Conservation (phyloP, 2,329 filamentous ascomycete species). For the Penicillium sp. region DNA sequence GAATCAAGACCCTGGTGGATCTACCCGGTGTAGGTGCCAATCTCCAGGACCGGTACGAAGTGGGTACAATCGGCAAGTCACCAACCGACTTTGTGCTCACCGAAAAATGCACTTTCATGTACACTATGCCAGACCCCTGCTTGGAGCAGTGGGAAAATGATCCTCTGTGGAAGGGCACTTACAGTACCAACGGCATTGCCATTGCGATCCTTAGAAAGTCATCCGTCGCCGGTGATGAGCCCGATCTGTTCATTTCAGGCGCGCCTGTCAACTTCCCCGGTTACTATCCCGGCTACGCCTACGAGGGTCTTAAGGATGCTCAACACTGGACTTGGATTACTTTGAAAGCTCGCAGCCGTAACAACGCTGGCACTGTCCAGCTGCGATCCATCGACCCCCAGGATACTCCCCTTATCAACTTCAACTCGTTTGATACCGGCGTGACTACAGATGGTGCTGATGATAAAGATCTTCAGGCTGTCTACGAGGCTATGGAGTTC, state of each 20-base stretch:
- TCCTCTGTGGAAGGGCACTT: constrained; percentile 41
- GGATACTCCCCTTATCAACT: constrained; percentile 63
- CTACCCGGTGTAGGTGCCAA: constrained; percentile 63
- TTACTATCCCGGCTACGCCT: constrained; percentile 49
- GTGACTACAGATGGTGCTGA: constrained; percentile 39
- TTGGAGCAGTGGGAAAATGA: constrained; percentile 45
- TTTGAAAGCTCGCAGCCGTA: constrained; percentile 63
- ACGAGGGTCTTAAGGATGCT: constrained; percentile 40
- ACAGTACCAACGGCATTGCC: constrained; percentile 56
- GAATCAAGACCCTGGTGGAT: constrained; percentile 55
- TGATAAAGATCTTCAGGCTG: constrained; percentile 55
- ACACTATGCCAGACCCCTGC: constrained; percentile 40
- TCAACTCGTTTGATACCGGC: constrained; percentile 55
- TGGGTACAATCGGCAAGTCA: constrained; percentile 51
- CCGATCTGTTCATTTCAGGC: constrained; percentile 58
- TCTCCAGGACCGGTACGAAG: constrained; percentile 63
- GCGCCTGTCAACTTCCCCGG: constrained; percentile 57
- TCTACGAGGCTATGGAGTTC: constrained; percentile 59
- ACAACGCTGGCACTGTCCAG: constrained; percentile 62
- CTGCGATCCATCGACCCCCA: constrained; percentile 63
- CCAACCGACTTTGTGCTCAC: constrained; percentile 35
- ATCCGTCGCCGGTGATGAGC: constrained; percentile 46
- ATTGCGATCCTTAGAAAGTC: constrained; percentile 45
- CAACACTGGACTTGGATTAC: constrained; percentile 49
- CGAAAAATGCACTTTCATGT: constrained; percentile 31